These are phyloP conservation scores for Pisolithus marmoratus DNA, from an alignment of 768 basidiomycete genomes.

Conservation along the genomic window DNA sequence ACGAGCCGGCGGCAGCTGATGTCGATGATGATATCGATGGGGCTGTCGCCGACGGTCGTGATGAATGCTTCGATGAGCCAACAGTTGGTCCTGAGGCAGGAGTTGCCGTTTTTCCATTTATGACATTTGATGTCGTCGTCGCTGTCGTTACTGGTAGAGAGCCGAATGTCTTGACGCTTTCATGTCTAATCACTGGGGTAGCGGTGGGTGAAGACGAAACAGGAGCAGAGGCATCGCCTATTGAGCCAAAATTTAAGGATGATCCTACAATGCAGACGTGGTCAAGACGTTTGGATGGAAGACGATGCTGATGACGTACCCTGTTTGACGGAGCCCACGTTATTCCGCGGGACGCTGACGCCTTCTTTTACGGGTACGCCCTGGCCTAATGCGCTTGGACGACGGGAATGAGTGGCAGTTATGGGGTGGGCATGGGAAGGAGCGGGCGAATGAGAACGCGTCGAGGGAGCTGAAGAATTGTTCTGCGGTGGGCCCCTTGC, in stretches of 20 bases:
- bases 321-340: constrained; percentile 61
- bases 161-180: constrained; percentile 79
- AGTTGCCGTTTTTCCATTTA: constrained; percentile 64
- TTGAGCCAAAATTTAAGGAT: constrained; percentile 83
- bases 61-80: constrained; percentile 30
- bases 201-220: constrained; percentile 81
- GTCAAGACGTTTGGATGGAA: constrained; percentile 1
- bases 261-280: constrained; percentile 38
- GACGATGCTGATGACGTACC: constrained; percentile 35
- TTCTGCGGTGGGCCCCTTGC: constrained; percentile 78
- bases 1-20: constrained; percentile 19
- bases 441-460: constrained; percentile 77
- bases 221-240: constrained; percentile 71
- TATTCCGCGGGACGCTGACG: constrained; percentile 62
- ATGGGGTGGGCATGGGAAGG: constrained; percentile 41
- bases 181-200: constrained; percentile 57
- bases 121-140: constrained; percentile 40
- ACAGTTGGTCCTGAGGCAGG: constrained; percentile 40
- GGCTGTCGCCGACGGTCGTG: constrained; percentile 21
- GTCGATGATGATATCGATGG: constrained; percentile 17
- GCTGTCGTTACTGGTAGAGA: constrained; percentile 50
- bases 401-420: constrained; percentile 63
- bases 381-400: constrained; percentile 69
- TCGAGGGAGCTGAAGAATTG: constrained; percentile 45
- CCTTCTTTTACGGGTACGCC: constrained; percentile 75